These are phyloP conservation scores for Ogataea naganishii DNA, from an alignment of 805 yeast species.

Conservation along the genomic window DNA sequence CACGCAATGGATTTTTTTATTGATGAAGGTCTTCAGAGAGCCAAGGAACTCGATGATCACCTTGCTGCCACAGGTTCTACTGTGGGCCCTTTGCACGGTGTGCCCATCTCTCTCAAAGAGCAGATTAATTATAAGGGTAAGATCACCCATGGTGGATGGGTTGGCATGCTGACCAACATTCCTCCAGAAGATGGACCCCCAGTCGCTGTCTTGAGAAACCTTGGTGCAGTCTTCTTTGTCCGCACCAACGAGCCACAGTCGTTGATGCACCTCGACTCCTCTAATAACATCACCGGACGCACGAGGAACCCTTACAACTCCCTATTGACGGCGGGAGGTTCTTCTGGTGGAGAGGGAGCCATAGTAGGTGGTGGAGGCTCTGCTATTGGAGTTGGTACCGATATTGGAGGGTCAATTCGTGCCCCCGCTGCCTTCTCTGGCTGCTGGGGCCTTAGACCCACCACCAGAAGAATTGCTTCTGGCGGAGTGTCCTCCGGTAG, in stretches of 20 bases:
- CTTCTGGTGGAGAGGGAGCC: conserved; percentile 69
- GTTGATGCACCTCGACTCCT: conserved; percentile 60
- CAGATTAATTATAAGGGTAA: conserved; percentile 47
- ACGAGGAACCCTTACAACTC: conserved; percentile 53
- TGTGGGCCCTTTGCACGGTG: conserved; percentile 61
- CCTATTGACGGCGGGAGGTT: conserved; percentile 58
- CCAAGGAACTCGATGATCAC: conserved; percentile 48
- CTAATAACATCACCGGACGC: conserved; percentile 51
- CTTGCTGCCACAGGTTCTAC: conserved; percentile 38
- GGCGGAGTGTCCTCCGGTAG: conserved; percentile 48
- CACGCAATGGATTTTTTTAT: conserved; percentile 47
- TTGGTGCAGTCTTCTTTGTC: conserved; percentile 56
- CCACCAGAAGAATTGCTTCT: conserved; percentile 43
- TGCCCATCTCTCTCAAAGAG: conserved; percentile 62
- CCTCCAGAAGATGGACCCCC: conserved; percentile 38
- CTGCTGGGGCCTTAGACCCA: conserved; percentile 53
- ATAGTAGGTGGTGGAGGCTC: conserved; percentile 51
- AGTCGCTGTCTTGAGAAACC: conserved; percentile 34
- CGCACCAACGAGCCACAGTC: conserved; percentile 65
- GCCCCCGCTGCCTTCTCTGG: conserved; percentile 63
- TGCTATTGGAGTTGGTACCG: conserved; percentile 58
- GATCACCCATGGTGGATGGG: conserved; percentile 54
- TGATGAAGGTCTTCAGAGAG: conserved; percentile 51
- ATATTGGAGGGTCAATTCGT: conserved; percentile 66
- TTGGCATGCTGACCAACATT: conserved; percentile 38